Evolutionary conservation across 495 filamentous ascomycete species (phyloP), one percentile per base, ranked within the genome.

Genomic region (Podospora tetraspora): DNA sequence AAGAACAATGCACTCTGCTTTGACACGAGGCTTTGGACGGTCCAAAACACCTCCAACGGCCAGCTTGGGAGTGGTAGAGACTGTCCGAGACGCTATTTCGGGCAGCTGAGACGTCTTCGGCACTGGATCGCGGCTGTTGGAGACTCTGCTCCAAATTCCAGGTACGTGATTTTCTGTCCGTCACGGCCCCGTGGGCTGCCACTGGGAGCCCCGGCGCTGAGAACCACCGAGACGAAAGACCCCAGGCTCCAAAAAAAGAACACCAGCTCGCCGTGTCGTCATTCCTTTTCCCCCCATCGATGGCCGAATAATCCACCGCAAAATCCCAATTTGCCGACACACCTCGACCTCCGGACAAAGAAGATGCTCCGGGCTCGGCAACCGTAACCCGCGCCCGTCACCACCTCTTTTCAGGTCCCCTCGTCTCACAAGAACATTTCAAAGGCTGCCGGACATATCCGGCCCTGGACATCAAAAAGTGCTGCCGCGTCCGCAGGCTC

Each of bases 311-410:
- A 52, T 52, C 43, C 43, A 52, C 43, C 43, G 43, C 29, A 65
- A 64, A 62, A 66, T 58, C 24, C 61, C 66, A 73, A 72, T 73
- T 69, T 73, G 67, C 70, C 66, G 65, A 34, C 70, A 67, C 37
- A 21, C 43, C 2, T 52, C 43, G 60, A 52, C 43, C 71, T 64
- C 67, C 71, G 71, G 74, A 69, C 68, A 71, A 76, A 76, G 74
- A 76, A 73, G 69, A 71, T 70, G 72, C 74, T 70, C 64, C 69
- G 69, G 72, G 69, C 70, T 73, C 71, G 70, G 71, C 73, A 67
- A 70, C 66, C 43, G 43, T 19, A 52, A 52, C 43, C 43, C 43
- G 43, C 43, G 43, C 6, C 34, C 6, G 21, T 71, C 62, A 61
- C 64, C 60, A 56, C 62, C 66, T 52, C 43, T 52, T 43, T 37